These are phyloP conservation scores for Calendula officinalis DNA, from an alignment of 129 eudicot genomes.

Conservation along the genomic window DNA sequence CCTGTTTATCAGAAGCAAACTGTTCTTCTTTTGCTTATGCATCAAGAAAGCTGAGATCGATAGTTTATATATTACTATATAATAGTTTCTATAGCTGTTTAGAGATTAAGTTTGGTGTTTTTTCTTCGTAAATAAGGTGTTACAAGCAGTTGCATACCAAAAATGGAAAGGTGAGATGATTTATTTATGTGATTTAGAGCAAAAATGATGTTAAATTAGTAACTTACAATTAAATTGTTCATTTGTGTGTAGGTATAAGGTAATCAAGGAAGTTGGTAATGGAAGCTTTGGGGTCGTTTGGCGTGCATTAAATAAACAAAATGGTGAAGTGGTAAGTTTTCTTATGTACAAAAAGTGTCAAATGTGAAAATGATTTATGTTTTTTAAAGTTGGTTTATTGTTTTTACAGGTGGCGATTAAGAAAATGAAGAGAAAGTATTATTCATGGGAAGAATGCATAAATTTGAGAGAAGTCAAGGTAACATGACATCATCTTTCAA, in stretches of 20 bases:
- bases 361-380: not conserved
- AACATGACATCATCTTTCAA: not conserved
- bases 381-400: conserved; percentile 5
- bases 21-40: conserved; percentile 33
- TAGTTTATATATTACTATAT: conserved; percentile 29
- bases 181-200: conserved; percentile 5
- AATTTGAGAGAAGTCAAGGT: conserved; percentile 94
- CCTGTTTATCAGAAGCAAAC: conserved; percentile 44
- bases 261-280: conserved; percentile 92
- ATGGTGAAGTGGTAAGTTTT: conserved; percentile 81
- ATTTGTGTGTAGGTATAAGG: conserved; percentile 51
- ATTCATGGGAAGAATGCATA: conserved; percentile 86
- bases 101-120: conserved; percentile 32
- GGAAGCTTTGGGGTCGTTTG: conserved; percentile 98
- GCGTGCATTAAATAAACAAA: conserved; percentile 88
- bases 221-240: not conserved
- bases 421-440: conserved; percentile 82
- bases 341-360: not conserved
- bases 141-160: conserved; percentile 40
- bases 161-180: conserved; percentile 80
- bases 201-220: not conserved
- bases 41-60: conserved; percentile 39
- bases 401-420: conserved; percentile 68
- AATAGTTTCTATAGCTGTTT: conserved; percentile 36
- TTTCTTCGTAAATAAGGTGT: conserved; percentile 45